Evolutionary conservation across 1,284 basidiomycete species (phyloP).

Genomic region (Melampsora allii-populina): DNA sequence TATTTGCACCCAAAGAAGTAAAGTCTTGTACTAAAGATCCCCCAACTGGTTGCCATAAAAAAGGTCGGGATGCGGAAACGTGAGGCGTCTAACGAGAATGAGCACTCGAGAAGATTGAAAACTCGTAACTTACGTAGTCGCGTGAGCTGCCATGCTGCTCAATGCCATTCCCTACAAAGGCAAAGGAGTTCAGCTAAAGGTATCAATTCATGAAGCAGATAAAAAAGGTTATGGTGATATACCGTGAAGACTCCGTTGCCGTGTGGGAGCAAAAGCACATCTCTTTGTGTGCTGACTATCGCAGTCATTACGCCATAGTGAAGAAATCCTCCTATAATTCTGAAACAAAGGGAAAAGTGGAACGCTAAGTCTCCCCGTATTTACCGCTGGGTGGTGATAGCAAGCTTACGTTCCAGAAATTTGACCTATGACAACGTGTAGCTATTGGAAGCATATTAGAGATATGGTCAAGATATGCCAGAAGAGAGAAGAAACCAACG

Average conservation of each 20-base stretch:
- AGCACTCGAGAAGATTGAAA: neutral
- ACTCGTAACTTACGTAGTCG: constrained; percentile 23
- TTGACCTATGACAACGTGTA: constrained; percentile 26
- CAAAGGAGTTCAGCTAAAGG: neutral
- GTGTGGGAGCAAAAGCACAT: constrained; percentile 33
- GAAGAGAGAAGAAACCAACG: constrained; percentile 9
- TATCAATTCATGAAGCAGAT: neutral
- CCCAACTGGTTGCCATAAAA: constrained; percentile 9
- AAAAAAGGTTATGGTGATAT: neutral
- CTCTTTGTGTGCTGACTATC: constrained; percentile 38
- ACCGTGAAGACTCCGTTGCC: constrained; percentile 39
- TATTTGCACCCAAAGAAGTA: constrained; percentile 19
- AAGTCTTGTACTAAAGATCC: constrained; percentile 28
- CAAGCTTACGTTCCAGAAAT: constrained; percentile 32
- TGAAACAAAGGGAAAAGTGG: neutral
- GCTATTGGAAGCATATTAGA: neutral
- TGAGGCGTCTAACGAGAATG: neutral
- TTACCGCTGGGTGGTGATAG: too few species aligned
- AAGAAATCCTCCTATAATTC: constrained; percentile 28
- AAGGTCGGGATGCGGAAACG: neutral
- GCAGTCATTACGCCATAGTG: constrained; percentile 22
- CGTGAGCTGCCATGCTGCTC: constrained; percentile 17
- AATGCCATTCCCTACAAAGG: constrained; percentile 30
- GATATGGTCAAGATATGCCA: neutral
- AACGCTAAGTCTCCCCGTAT: neutral